Evolutionary conservation across 345 rosid genomes (phyloP).

Genomic region (Euphorbia tirucalli): DNA sequence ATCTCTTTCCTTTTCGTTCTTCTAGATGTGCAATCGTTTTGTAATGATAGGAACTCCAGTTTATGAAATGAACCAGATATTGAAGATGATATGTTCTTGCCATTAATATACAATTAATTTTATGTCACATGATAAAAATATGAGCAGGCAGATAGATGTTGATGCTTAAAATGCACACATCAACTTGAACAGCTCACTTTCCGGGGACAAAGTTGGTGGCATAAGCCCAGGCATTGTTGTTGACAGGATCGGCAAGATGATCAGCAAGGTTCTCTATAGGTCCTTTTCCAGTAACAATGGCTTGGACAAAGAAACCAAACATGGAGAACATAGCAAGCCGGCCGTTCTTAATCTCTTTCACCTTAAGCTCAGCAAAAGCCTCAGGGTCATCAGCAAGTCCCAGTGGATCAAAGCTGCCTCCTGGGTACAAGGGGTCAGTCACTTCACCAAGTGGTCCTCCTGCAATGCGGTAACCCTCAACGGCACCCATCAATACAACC

Average conservation of each 20-base stretch:
- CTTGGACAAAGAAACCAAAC: slow-evolving; percentile 56
- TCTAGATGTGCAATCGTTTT: neutral
- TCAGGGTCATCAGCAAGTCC: slow-evolving; percentile 50
- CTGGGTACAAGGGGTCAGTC: slow-evolving; percentile 42
- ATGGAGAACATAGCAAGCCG: slow-evolving; percentile 48
- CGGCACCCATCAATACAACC: slow-evolving; percentile 45
- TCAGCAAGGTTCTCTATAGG: slow-evolving; percentile 42
- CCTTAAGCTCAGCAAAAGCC: slow-evolving; percentile 46
- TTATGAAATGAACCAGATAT: neutral
- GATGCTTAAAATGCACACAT: neutral
- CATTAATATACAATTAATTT: neutral
- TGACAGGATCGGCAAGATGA: slow-evolving; percentile 45
- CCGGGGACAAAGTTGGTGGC: slow-evolving; percentile 59
- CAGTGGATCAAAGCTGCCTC: slow-evolving; percentile 53
- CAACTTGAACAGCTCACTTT: slow-evolving; percentile 26
- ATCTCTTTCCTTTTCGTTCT: neutral
- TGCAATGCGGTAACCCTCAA: slow-evolving; percentile 49
- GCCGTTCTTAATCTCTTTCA: slow-evolving; percentile 47
- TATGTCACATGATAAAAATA: neutral
- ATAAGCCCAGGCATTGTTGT: slow-evolving; percentile 49
- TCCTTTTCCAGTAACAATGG: slow-evolving; percentile 48
- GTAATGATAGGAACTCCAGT: neutral
- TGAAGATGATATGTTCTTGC: neutral
- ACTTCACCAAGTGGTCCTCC: slow-evolving; percentile 52
- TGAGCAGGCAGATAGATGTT: neutral